A percentile compares a stretch with the other conserved stretches of the same genome.
Conservation (phyloP, 345 rosid genomes). For the Theobroma cacao region DNA sequence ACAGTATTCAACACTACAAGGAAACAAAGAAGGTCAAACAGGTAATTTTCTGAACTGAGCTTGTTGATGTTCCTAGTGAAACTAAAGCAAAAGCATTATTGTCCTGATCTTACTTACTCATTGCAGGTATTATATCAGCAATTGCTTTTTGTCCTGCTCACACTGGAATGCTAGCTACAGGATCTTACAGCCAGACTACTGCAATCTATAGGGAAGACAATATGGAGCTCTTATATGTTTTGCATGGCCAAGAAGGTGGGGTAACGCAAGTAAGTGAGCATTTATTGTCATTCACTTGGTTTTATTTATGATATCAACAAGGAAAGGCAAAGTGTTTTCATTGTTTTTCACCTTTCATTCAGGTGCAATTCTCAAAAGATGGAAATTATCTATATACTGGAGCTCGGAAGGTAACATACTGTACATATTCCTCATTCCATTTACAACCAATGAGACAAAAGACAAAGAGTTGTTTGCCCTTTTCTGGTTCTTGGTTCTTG, state of each 20-base stretch:
- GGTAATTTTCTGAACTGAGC: slow-evolving; percentile 36
- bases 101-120: slow-evolving; percentile 14
- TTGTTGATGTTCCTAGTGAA: not conserved
- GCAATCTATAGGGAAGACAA: slow-evolving; percentile 90
- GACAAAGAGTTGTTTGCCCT: not conserved
- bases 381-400: slow-evolving; percentile 93
- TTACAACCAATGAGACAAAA: not conserved
- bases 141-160: slow-evolving; percentile 80
- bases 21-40: slow-evolving; percentile 91
- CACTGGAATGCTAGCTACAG: slow-evolving; percentile 86
- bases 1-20: slow-evolving; percentile 68
- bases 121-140: slow-evolving; percentile 76
- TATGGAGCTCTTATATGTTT: slow-evolving; percentile 87
- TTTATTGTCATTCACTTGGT: slow-evolving; percentile 4
- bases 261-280: slow-evolving; percentile 76
- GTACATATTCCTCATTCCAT: not conserved
- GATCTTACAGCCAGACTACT: slow-evolving; percentile 84
- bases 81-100: not conserved
- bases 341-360: slow-evolving; percentile 23
- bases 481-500: not conserved
- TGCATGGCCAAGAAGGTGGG: slow-evolving; percentile 98
- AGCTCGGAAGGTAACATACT: slow-evolving; percentile 76
- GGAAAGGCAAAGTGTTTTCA: not conserved
- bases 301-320: slow-evolving; percentile 12
- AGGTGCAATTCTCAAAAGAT: slow-evolving; percentile 94